Conservation (phyloP, 345 rosid genomes). For the Citrus reticulata region DNA sequence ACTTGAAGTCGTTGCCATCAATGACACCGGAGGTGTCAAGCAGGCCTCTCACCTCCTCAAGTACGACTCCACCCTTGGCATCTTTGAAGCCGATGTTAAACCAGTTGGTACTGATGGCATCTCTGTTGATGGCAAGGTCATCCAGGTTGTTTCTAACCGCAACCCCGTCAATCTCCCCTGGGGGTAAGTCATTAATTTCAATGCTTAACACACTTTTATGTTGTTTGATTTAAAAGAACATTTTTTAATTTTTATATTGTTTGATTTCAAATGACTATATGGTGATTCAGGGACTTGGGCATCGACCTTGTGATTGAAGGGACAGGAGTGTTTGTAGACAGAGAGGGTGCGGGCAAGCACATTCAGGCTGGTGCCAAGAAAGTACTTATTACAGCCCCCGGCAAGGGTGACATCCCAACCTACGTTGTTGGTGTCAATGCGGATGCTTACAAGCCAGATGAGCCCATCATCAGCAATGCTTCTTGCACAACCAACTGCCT, state of each 20-base stretch:
- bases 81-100: conserved; percentile 86
- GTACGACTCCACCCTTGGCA: conserved; percentile 95
- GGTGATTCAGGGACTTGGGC: conserved; percentile 62
- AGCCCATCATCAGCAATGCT: conserved; percentile 92
- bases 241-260: not conserved
- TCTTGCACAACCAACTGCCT: conserved; percentile 99
- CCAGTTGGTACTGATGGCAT: conserved; percentile 74
- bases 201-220: not conserved
- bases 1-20: conserved; percentile 82
- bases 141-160: conserved; percentile 81
- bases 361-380: conserved; percentile 93
- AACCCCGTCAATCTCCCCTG: conserved; percentile 80
- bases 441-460: conserved; percentile 62
- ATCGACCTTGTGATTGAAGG: conserved; percentile 94
- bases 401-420: conserved; percentile 97
- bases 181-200: conserved; percentile 45
- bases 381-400: conserved; percentile 94
- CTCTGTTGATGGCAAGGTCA: conserved; percentile 97
- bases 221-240: not conserved
- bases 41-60: conserved; percentile 97
- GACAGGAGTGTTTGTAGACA: conserved; percentile 94
- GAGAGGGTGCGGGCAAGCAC: conserved; percentile 97
- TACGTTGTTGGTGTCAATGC: conserved; percentile 95
- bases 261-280: not conserved
- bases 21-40: conserved; percentile 93